These are phyloP conservation scores for Alternaria incomplexa DNA, from an alignment of 2,329 filamentous ascomycete species.

Conservation along the genomic window DNA sequence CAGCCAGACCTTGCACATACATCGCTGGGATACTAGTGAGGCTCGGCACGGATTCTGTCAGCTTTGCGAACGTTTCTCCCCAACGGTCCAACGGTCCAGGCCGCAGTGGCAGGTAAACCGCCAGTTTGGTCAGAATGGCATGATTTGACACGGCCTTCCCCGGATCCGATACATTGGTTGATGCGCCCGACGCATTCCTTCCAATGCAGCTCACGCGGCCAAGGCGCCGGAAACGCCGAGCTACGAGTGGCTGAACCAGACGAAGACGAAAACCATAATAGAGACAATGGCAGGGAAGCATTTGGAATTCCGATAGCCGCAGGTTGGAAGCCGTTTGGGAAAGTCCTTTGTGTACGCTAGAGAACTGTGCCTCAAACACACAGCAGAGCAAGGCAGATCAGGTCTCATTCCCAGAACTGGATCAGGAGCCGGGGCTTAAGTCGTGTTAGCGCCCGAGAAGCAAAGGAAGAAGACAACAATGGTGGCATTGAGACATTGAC, in stretches of 20 bases:
- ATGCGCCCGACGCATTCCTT: constrained; percentile 16
- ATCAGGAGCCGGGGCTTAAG: neutral
- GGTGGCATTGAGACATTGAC: neutral
- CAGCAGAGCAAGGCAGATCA: neutral
- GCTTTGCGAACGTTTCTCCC: neutral
- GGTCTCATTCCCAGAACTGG: neutral
- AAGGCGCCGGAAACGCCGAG: constrained; percentile 10
- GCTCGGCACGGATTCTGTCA: neutral
- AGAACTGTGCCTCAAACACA: neutral
- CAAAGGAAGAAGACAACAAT: neutral
- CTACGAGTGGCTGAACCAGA: neutral
- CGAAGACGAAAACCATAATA: neutral
- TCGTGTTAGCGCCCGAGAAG: neutral
- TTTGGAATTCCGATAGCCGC: neutral
- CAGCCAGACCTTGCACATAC: neutral
- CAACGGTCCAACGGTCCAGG: neutral
- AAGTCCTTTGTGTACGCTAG: neutral
- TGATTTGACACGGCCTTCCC: neutral
- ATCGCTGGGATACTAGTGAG: neutral
- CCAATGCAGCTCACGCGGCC: constrained; percentile 3
- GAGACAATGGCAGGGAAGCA: neutral
- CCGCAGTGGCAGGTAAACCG: neutral
- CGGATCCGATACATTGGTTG: constrained; percentile 12
- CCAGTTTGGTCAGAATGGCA: neutral
- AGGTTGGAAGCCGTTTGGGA: neutral